Evolutionary conservation across 441 rosid species (phyloP).

Genomic region (Jatropha podagrica): DNA sequence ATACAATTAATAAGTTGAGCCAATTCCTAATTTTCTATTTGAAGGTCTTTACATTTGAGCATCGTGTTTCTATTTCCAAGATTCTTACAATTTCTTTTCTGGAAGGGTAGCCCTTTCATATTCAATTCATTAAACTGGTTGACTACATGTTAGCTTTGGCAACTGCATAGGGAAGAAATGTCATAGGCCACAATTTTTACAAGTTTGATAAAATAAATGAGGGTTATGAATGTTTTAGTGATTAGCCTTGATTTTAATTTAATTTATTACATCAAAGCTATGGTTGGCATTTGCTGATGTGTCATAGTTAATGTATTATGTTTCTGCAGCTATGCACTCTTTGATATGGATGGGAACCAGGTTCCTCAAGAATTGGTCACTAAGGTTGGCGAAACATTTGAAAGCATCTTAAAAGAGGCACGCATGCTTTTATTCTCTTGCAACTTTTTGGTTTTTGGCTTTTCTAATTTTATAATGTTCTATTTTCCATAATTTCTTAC

Average conservation of each 20-base stretch:
- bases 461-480: too few relatives aligned
- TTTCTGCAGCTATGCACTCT: conserved; percentile 79
- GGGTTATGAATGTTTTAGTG: neutral
- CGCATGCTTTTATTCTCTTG: conserved; percentile 7
- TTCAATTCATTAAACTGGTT: too few relatives aligned
- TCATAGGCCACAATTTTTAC: too few relatives aligned
- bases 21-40: too few relatives aligned
- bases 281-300: neutral
- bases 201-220: neutral
- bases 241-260: neutral
- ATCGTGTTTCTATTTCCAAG: too few relatives aligned
- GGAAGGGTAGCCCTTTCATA: too few relatives aligned
- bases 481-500: neutral
- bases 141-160: too few relatives aligned
- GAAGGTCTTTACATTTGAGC: too few relatives aligned
- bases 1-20: too few relatives aligned
- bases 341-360: conserved; percentile 85
- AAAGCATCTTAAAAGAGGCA: conserved; percentile 76
- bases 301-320: conserved; percentile 5
- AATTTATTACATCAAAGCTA: neutral
- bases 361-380: conserved; percentile 85
- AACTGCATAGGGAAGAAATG: too few relatives aligned
- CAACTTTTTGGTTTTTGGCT: neutral
- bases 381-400: conserved; percentile 77
- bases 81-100: too few relatives aligned